Evolutionary conservation across 1,284 basidiomycete species (phyloP).

Genomic region (Pseudozyma hubeiensis): DNA sequence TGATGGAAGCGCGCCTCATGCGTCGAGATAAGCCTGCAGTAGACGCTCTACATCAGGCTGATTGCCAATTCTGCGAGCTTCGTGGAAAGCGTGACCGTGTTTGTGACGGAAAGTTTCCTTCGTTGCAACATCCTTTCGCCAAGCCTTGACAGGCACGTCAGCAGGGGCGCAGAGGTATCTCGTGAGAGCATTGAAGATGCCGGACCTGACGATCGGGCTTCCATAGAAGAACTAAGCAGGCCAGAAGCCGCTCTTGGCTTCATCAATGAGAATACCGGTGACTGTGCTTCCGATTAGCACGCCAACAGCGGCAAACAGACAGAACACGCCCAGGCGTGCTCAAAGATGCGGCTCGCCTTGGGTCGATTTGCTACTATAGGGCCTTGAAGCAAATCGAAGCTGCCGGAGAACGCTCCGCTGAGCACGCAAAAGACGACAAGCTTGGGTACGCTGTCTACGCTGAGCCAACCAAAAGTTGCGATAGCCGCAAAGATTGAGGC

Average conservation of each 20-base stretch:
- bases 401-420: conserved; percentile 36
- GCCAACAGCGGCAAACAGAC: conserved; percentile 23
- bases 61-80: no score
- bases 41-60: no score
- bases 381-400: conserved; percentile 29
- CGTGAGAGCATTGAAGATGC: not conserved
- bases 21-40: no score
- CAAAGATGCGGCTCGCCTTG: not conserved
- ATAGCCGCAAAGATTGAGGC: conserved; percentile 54
- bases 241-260: conserved; percentile 5
- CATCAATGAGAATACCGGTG: conserved; percentile 36
- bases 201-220: not conserved
- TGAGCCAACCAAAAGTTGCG: conserved; percentile 26
- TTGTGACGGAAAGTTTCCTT: no score
- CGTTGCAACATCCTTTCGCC: no score
- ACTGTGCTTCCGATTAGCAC: conserved; percentile 45
- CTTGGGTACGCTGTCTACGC: conserved; percentile 3
- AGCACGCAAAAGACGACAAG: conserved; percentile 27
- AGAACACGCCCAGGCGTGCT: conserved; percentile 20
- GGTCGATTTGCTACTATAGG: conserved; percentile 6
- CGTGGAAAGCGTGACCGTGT: no score
- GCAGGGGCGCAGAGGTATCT: not conserved
- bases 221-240: conserved; percentile 27
- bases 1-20: no score
- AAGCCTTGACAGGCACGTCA: no score